phyloP scores from a whole-genome alignment of 768 basidiomycete genomes.

The Leccinum subtestaceum region DNA sequence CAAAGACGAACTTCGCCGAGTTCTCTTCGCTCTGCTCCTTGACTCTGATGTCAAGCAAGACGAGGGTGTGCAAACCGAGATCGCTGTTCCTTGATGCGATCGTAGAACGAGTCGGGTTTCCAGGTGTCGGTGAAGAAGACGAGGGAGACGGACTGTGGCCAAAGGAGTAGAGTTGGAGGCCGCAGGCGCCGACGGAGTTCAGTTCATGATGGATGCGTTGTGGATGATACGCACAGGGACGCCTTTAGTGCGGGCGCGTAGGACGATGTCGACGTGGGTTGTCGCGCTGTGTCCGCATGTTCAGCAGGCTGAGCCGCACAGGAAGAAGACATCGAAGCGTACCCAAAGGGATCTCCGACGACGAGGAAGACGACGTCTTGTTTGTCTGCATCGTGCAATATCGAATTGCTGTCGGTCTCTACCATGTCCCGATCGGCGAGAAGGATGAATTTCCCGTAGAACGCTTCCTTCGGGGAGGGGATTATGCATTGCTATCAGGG shows the following conservation, averaged over 20 bases:
- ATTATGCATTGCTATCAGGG: conserved; percentile 5
- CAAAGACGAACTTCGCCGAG: conserved; percentile 67
- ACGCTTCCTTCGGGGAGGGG: conserved; percentile 67
- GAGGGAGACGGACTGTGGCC: conserved; percentile 89
- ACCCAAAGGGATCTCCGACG: conserved; percentile 98
- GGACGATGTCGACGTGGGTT: conserved; percentile 92
- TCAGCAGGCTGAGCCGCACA: neutral
- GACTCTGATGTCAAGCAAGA: conserved; percentile 95
- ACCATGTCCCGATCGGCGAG: conserved; percentile 97
- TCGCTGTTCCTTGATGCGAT: conserved; percentile 79
- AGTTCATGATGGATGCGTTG: conserved; percentile 96
- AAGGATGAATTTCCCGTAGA: conserved; percentile 84
- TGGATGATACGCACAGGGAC: conserved; percentile 88
- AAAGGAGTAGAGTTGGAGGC: conserved; percentile 96
- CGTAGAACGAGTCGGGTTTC: conserved; percentile 95
- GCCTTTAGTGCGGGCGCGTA: conserved; percentile 76
- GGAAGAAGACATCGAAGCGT: conserved; percentile 18
- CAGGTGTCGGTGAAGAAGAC: conserved; percentile 98
- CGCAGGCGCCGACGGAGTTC: conserved; percentile 74
- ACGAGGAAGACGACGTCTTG: conserved; percentile 87
- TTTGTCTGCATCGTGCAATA: conserved; percentile 72
- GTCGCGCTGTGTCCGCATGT: conserved; percentile 63
- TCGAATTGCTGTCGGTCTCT: conserved; percentile 89
- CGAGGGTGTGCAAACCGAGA: conserved; percentile 91
- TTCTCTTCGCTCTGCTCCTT: conserved; percentile 98